Evolutionary conservation across 2,329 filamentous ascomycete species (phyloP).

Genomic region (Purpureocillium takamizusanense): DNA sequence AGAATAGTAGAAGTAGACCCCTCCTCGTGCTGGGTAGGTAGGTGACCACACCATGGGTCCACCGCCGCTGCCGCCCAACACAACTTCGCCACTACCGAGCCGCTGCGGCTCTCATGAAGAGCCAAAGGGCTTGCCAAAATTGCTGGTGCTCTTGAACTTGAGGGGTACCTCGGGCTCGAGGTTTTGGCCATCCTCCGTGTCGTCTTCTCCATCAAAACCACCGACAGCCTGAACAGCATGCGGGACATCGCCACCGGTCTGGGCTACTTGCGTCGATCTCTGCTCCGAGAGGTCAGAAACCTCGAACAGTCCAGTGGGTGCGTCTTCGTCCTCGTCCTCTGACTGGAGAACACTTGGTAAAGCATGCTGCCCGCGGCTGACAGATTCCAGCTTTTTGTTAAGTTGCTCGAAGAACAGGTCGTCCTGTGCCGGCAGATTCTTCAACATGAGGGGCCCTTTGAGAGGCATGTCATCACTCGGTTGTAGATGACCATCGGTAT

Average conservation of each 20-base stretch:
- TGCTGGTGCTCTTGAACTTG: constrained; percentile 33
- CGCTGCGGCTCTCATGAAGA: constrained; percentile 8
- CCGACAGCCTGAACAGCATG: constrained; percentile 2
- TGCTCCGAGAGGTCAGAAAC: not conserved
- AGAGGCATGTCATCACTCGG: constrained; percentile 35
- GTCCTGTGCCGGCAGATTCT: constrained; percentile 46
- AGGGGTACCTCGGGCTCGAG: constrained; percentile 34
- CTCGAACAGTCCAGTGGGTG: not conserved
- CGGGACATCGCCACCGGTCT: constrained; percentile 11
- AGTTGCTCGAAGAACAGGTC: constrained; percentile 43
- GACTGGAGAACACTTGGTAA: constrained; percentile 32
- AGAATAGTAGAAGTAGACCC: too few species aligned
- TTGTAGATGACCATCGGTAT: constrained; percentile 22
- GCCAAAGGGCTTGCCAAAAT: constrained; percentile 39
- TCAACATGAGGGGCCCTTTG: constrained; percentile 43
- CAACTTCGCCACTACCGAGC: too few species aligned
- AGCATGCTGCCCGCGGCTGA: constrained; percentile 35
- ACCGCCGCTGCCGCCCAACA: too few species aligned
- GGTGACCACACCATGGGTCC: too few species aligned
- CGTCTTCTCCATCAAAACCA: constrained; percentile 15
- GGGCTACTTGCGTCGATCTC: too few species aligned
- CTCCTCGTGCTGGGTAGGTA: too few species aligned
- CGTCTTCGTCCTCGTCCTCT: not conserved
- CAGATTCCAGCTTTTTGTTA: constrained; percentile 41
- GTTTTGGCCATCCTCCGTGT: constrained; percentile 15